Evolutionary conservation across 2,329 filamentous ascomycete species (phyloP), one percentile per base, ranked within the genome.

Genomic region (Ceratocystis lukuohia): DNA sequence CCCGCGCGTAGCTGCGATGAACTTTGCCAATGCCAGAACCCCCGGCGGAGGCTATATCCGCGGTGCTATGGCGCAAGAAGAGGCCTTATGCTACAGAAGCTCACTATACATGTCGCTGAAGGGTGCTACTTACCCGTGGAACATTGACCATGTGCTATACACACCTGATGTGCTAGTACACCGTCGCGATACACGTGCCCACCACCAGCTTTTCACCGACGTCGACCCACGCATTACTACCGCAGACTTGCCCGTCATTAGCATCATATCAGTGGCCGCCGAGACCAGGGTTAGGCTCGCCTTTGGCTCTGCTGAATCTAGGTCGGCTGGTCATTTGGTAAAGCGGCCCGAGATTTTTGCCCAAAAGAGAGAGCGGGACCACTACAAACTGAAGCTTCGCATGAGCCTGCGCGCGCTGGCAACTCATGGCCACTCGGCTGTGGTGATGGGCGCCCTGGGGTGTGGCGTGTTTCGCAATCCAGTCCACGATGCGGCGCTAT

Each of bases 401-500:
- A 72, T 86, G 20, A 78, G 80, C 20, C 74, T 89, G 64, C 78
- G 86, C 3, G 80, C 85, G 66, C 84, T 85, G 1, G 85, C 80
- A n/a, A 72, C 72, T 3, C 77, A 81, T 33, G 78, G 77, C 1
- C 84, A 88, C 70, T 76, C 79, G 25, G 77, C 80, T 69, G 74
- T 90, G 7, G 82, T 90, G 4, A 77, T 91, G 1, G 87, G 87
- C 0, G 86, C 87, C 0, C 72, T 90, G 62, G 87, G 87, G 0
- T 90, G 87, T 70, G 87, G 87, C 2, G 85, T 81, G 0, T 88
- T 88, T 72, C 70, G 70, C 0, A 88, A 89, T 72, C 87, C 87
- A 7, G 78, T 78, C 0, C 74, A 76, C 41, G 83, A 84, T 68
- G 82, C 89, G n/a, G 85, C 83, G 1, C 68, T 75, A 44, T 85